phyloP scores from a whole-genome alignment of 352 stramenopile genomes.

The Salisapilia sapeloensis region DNA sequence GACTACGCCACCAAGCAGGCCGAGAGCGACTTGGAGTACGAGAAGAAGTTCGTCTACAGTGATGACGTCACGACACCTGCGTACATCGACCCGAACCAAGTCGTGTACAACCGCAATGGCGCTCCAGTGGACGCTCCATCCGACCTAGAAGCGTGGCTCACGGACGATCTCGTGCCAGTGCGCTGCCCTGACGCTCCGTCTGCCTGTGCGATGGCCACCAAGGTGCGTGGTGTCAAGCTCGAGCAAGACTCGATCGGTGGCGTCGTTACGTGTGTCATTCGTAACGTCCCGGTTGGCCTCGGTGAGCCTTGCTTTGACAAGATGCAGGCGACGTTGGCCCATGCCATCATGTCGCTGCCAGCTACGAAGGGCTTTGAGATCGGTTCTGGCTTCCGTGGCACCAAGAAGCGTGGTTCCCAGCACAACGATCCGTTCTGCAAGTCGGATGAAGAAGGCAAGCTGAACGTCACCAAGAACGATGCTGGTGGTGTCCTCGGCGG shows the following conservation, averaged over 20 bases:
- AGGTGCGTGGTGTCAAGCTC: slow-evolving; percentile 87
- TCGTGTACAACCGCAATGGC: slow-evolving; percentile 76
- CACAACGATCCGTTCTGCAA: slow-evolving; percentile 98
- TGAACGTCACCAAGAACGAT: slow-evolving; percentile 76
- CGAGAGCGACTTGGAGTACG: slow-evolving; percentile 48
- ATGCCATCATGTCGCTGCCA: slow-evolving; percentile 98
- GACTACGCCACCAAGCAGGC: slow-evolving; percentile 24
- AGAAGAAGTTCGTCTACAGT: slow-evolving; percentile 44
- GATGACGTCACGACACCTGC: slow-evolving; percentile 50
- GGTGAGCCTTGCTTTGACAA: slow-evolving; percentile 99
- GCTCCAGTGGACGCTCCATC: slow-evolving; percentile 28
- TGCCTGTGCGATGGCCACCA: slow-evolving; percentile 89
- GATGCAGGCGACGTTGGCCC: slow-evolving; percentile 94
- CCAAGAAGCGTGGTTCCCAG: slow-evolving; percentile 89
- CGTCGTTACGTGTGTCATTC: slow-evolving; percentile 93
- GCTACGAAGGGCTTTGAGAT: slow-evolving; percentile 99
- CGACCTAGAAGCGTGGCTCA: slow-evolving; percentile 47
- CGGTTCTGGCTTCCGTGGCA: slow-evolving; percentile 89
- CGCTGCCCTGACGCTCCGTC: slow-evolving; percentile 88
- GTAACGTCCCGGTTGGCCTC: slow-evolving; percentile 92
- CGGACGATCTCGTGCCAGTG: slow-evolving; percentile 80
- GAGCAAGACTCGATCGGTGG: slow-evolving; percentile 86
- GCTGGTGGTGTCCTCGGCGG: slow-evolving; percentile 93
- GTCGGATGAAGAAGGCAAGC: slow-evolving; percentile 20
- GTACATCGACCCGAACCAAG: slow-evolving; percentile 89